Evolutionary conservation across 805 yeast species (phyloP).

Genomic region (Wickerhamiella hasegawae): DNA sequence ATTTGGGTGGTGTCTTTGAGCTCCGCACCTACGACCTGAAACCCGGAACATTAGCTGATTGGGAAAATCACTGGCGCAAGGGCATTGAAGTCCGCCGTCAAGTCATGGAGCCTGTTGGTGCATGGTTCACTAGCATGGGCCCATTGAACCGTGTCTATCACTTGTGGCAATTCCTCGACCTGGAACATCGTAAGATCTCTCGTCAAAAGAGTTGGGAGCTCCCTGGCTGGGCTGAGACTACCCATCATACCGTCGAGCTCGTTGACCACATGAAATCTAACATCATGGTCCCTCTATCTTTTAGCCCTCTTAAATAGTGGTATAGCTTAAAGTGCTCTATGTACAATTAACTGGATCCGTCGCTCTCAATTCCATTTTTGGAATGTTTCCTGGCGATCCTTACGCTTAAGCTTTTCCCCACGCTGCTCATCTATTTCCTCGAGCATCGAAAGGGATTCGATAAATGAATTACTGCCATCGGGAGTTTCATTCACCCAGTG

Average conservation of each 20-base stretch:
- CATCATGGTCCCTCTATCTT: conserved; percentile 25
- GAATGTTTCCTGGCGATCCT: no score
- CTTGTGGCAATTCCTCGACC: conserved; percentile 30
- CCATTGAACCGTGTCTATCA: conserved; percentile 27
- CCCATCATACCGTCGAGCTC: conserved; percentile 27
- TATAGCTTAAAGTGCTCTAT: no score
- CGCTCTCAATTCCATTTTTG: no score
- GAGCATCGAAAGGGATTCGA: conserved; percentile 4
- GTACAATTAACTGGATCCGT: no score
- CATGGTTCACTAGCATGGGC: conserved; percentile 29
- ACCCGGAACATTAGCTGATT: conserved; percentile 27
- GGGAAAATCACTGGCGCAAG: conserved; percentile 28
- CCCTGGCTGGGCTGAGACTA: conserved; percentile 31
- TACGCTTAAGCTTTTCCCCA: conserved; percentile 6
- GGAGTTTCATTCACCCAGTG: no score
- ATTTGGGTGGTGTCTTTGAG: conserved; percentile 28
- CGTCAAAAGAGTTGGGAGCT: conserved; percentile 29
- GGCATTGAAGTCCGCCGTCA: conserved; percentile 29
- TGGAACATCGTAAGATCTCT: conserved; percentile 26
- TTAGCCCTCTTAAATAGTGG: conserved; percentile 24
- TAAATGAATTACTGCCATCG: no score
- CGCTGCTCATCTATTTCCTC: conserved; percentile 4
- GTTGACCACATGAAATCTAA: conserved; percentile 24
- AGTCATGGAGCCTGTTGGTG: conserved; percentile 33
- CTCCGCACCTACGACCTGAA: conserved; percentile 25